Conservation (phyloP, 306 rosid species). For the Geum urbanum region DNA sequence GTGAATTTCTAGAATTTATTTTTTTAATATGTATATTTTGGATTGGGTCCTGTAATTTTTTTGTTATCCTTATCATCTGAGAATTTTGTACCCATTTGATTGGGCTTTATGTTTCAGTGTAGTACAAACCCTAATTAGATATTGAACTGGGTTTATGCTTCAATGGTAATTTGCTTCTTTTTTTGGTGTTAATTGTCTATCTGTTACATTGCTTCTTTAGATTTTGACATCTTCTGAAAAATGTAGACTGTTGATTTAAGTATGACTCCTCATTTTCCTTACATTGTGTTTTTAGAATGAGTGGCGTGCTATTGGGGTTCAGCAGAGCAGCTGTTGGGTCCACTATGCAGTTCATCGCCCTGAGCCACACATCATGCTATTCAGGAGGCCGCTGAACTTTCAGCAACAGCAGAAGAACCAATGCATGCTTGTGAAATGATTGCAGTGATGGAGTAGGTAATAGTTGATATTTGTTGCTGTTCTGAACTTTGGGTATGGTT, state of each 20-base stretch:
- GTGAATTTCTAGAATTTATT: constrained; percentile 31
- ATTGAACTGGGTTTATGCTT: too few relatives aligned
- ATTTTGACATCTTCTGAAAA: too few relatives aligned
- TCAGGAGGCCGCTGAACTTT: constrained; percentile 88
- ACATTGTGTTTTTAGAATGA: constrained; percentile 46
- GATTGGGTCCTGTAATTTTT: neutral
- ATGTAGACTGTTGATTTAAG: too few relatives aligned
- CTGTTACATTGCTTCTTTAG: too few relatives aligned
- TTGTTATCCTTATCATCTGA: neutral
- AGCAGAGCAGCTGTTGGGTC: constrained; percentile 99
- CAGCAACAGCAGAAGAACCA: constrained; percentile 57
- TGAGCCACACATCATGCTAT: constrained; percentile 95
- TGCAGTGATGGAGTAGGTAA: neutral
- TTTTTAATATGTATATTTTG: neutral
- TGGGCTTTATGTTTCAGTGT: neutral
- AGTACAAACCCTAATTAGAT: too few relatives aligned
- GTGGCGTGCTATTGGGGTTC: constrained; percentile 94
- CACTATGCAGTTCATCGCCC: constrained; percentile 94
- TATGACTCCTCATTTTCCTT: neutral
- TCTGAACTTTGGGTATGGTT: too few relatives aligned
- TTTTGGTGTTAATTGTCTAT: too few relatives aligned
- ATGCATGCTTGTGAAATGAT: constrained; percentile 44
- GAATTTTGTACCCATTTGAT: neutral
- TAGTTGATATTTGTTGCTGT: too few relatives aligned
- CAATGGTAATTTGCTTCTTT: too few relatives aligned